These are phyloP conservation scores for Tylopilus intermedius DNA, from an alignment of 768 basidiomycete species.

Conservation along the genomic window DNA sequence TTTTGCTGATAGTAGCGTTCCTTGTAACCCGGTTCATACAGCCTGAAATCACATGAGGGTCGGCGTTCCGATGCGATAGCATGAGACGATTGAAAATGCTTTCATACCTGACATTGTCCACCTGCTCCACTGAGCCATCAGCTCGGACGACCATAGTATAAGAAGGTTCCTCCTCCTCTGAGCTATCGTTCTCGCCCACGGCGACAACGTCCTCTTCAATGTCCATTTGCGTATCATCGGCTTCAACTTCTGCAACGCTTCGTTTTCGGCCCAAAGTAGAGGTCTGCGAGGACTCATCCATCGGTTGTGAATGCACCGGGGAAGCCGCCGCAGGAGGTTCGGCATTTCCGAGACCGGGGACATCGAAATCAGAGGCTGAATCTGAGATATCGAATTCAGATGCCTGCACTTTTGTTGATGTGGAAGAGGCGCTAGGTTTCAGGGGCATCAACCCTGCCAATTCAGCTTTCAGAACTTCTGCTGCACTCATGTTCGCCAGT, in stretches of 20 bases:
- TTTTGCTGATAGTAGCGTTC: conserved; percentile 94
- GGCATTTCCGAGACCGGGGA: conserved; percentile 31
- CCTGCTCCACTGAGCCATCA: conserved; percentile 92
- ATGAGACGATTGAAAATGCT: not conserved
- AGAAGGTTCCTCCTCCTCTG: conserved; percentile 46
- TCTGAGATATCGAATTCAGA: conserved; percentile 23
- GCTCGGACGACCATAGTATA: conserved; percentile 72
- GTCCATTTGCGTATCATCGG: conserved; percentile 36
- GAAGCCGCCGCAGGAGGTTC: conserved; percentile 18
- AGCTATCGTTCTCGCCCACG: conserved; percentile 37
- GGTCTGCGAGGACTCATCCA: conserved; percentile 19
- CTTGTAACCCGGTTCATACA: conserved; percentile 95
- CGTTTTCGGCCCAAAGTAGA: conserved; percentile 39
- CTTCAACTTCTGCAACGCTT: conserved; percentile 38
- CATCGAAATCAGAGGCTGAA: conserved; percentile 31
- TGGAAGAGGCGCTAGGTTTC: conserved; percentile 32
- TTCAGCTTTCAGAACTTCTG: conserved; percentile 90
- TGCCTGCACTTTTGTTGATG: conserved; percentile 32
- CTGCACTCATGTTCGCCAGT: conserved; percentile 95
- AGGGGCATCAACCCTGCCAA: conserved; percentile 52
- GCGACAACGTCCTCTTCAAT: conserved; percentile 21
- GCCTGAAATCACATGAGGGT: conserved; percentile 38
- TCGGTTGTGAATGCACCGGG: conserved; percentile 4
- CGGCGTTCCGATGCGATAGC: not conserved
- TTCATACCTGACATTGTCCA: conserved; percentile 85